These are phyloP conservation scores for Hysterium pulicare DNA, from an alignment of 2,329 filamentous ascomycete species.

Conservation along the genomic window DNA sequence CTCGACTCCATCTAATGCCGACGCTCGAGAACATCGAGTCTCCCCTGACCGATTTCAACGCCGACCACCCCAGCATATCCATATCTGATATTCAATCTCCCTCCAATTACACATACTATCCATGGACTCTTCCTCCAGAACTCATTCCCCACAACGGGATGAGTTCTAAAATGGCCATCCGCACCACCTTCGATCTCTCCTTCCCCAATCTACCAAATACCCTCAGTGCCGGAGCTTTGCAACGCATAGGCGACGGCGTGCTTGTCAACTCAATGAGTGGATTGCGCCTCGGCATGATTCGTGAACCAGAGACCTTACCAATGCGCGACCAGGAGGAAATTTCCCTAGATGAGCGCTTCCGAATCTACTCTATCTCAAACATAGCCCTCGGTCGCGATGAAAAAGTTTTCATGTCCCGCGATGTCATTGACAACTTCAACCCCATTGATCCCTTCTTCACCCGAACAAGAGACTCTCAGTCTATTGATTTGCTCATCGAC, in stretches of 20 bases:
- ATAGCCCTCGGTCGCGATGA: slow-evolving; percentile 83
- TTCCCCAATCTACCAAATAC: slow-evolving; percentile 57
- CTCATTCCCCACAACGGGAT: slow-evolving; percentile 73
- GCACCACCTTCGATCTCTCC: slow-evolving; percentile 67
- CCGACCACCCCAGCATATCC: slow-evolving; percentile 54
- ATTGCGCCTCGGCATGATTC: slow-evolving; percentile 63
- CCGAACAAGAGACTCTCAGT: slow-evolving; percentile 67
- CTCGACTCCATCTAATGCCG: slow-evolving; percentile 74
- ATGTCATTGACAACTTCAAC: slow-evolving; percentile 64
- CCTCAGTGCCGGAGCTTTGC: slow-evolving; percentile 48
- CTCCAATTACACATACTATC: slow-evolving; percentile 81
- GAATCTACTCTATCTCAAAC: slow-evolving; percentile 77
- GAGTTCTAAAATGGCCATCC: slow-evolving; percentile 69
- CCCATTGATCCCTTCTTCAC: slow-evolving; percentile 82
- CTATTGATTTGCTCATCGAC: slow-evolving; percentile 72
- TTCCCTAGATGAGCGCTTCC: slow-evolving; percentile 50
- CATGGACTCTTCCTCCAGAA: slow-evolving; percentile 81
- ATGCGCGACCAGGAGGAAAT: slow-evolving; percentile 36
- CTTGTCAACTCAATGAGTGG: slow-evolving; percentile 60
- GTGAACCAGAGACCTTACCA: slow-evolving; percentile 55
- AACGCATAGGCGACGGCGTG: slow-evolving; percentile 58
- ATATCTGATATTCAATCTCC: slow-evolving; percentile 55
- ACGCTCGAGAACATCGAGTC: slow-evolving; percentile 55
- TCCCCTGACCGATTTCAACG: slow-evolving; percentile 52
- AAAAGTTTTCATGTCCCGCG: slow-evolving; percentile 73